These are phyloP conservation scores for Solanum pimpinellifolium DNA, from an alignment of 257 asterid species.

Conservation along the genomic window DNA sequence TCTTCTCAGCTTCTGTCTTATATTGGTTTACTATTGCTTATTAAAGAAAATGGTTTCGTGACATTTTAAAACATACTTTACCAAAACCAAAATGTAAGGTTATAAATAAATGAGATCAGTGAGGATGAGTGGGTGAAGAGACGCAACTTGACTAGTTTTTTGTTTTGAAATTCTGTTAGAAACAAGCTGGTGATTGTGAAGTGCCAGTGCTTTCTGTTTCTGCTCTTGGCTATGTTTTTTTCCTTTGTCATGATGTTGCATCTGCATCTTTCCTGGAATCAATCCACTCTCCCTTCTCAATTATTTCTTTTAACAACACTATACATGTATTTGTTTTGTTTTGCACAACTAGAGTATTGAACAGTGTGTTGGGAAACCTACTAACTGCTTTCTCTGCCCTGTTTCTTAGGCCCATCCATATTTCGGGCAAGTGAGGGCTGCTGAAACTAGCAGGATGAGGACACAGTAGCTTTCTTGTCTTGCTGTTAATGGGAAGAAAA, in stretches of 20 bases:
- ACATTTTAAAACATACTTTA: neutral
- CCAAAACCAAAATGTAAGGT: neutral
- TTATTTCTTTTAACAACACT: neutral
- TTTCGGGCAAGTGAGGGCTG: conserved; percentile 5
- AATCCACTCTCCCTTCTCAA: neutral
- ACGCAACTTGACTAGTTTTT: neutral
- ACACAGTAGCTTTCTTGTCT: neutral
- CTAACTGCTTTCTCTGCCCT: neutral
- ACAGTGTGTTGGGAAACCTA: neutral
- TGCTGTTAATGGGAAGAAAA: neutral
- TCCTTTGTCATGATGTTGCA: neutral
- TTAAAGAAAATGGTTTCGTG: neutral
- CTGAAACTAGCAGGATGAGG: conserved; percentile 4
- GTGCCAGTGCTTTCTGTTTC: neutral
- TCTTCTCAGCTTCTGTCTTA: neutral
- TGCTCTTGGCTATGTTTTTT: neutral
- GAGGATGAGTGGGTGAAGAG: neutral
- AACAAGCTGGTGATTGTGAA: neutral
- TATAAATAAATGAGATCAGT: neutral
- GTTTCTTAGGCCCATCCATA: conserved; percentile 2
- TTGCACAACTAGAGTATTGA: neutral
- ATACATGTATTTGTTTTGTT: neutral
- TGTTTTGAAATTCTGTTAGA: neutral
- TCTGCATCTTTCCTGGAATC: neutral
- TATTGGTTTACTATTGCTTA: neutral